phyloP scores from a whole-genome alignment of 2,329 filamentous ascomycete genomes.

The Colletotrichum incanum region DNA sequence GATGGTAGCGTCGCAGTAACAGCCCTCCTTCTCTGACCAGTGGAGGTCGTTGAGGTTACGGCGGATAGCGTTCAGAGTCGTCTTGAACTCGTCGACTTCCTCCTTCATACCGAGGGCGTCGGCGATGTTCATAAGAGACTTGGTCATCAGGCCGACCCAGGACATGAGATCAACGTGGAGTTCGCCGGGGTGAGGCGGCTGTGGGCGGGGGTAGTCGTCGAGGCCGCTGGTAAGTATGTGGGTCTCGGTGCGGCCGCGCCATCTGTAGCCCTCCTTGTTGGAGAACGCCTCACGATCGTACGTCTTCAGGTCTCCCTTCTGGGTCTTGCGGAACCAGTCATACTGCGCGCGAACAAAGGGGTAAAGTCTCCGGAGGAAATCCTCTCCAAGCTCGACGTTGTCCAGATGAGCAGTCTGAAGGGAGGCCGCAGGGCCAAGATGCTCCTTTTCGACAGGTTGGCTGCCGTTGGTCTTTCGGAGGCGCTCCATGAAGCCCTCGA shows the following conservation, averaged over 20 bases:
- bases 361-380: constrained; percentile 84
- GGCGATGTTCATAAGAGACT: constrained; percentile 86
- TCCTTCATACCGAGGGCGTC: constrained; percentile 81
- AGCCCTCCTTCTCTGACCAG: constrained; percentile 85
- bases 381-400: constrained; percentile 76
- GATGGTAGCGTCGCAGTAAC: constrained; percentile 95
- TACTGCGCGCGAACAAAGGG: constrained; percentile 91
- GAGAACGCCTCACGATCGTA: constrained; percentile 94
- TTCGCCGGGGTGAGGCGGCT: constrained; percentile 95
- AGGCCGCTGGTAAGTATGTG: constrained; percentile 95
- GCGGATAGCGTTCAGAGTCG: constrained; percentile 82
- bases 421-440: constrained; percentile 58
- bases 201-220: constrained; percentile 94
- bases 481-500: constrained; percentile 88
- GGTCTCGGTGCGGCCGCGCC: constrained; percentile 88
- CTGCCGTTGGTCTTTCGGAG: constrained; percentile 72
- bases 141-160: constrained; percentile 98
- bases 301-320: constrained; percentile 88
- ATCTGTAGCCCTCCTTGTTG: constrained; percentile 92
- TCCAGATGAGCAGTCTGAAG: constrained; percentile 77
- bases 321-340: constrained; percentile 94
- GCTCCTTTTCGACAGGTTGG: constrained; percentile 59
- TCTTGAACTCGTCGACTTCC: constrained; percentile 80
- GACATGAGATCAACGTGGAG: constrained; percentile 94
- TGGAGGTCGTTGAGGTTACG: constrained; percentile 94